Evolutionary conservation across 2,329 filamentous ascomycete genomes (phyloP), one percentile per base, ranked within the genome.

Genomic region (Colletotrichum sojae): DNA sequence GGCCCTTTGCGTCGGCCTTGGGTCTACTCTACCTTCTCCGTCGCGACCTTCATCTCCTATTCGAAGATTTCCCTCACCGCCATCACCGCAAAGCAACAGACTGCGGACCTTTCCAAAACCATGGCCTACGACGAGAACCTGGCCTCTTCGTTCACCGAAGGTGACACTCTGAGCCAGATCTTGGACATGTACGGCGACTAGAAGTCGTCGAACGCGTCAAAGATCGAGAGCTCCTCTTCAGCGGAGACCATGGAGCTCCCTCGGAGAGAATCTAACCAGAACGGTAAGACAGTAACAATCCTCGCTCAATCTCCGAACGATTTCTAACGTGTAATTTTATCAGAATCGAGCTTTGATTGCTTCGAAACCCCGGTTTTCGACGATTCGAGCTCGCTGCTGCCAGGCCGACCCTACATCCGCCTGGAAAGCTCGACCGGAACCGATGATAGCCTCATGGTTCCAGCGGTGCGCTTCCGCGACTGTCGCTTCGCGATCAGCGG

Each of bases 121-220:
- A 43, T 43, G 40, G 12, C 12, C 16, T 5, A 16, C 12, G 12
- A 9, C 9, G 5, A 31, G 27, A 31, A 31, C 27, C 8, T 31
- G 27, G 27, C 27, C 9, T 16, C 40, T 43, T 16, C 40, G 40
- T 43, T 43, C 40, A 16, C 36, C 5, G 6, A 2, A 13, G 53
- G 16, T 9, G 36, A 43, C 36, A 43, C 20, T 20, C 1, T 59
- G 56, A 10, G 20, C 15, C 56, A 49, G 45, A 49, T 59, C 18
- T 12, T 59, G 36, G 56, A 59, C 56, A 31, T 59, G 43, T 59
- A 49, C 25, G 56, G 45, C 36, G 62, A 60, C 15, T 48, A 59
- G 54, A 15, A 36, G 6, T 65, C 54, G 54, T 18, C 13, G 16
- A 27, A 10, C 9, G 3, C 18, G 6, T 46, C 39, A 6, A 22